Evolutionary conservation across 495 filamentous ascomycete species (phyloP).

Genomic region (Neurospora discreta): DNA sequence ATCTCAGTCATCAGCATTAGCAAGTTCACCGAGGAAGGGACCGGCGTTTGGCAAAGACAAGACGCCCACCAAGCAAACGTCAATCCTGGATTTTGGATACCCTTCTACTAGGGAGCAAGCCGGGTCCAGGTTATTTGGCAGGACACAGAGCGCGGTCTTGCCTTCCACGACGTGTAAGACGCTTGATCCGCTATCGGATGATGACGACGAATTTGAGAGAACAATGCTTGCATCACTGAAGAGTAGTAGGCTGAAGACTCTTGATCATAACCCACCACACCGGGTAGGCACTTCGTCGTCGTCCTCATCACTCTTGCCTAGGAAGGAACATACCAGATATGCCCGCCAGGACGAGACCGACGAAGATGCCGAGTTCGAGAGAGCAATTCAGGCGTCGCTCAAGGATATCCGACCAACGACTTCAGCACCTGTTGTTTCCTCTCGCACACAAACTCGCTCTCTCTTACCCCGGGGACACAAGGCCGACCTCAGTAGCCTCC

Average conservation of each 20-base stretch:
- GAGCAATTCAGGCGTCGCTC: not conserved
- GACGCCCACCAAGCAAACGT: not conserved
- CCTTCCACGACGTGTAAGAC: not conserved
- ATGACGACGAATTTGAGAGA: conserved; percentile 7
- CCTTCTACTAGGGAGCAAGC: not conserved
- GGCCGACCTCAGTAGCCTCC: not conserved
- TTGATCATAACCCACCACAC: not conserved
- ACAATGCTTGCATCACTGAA: not conserved
- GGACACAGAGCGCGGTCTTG: not conserved
- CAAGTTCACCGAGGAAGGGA: not conserved
- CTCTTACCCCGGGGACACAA: not conserved
- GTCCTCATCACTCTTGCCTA: not conserved
- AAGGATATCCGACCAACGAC: not conserved
- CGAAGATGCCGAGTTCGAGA: not conserved
- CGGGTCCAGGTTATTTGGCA: not conserved
- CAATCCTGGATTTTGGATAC: conserved; percentile 10
- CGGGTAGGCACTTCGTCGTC: not conserved
- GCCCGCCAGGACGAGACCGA: not conserved
- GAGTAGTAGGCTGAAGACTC: not conserved
- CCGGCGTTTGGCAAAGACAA: not conserved
- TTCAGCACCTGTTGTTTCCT: not conserved
- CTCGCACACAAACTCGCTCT: not conserved
- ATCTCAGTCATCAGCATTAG: not conserved
- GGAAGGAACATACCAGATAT: not conserved
- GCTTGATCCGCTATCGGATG: conserved; percentile 4